Conservation (phyloP, 1,284 basidiomycete species). For the Ceratobasidium sp. region DNA sequence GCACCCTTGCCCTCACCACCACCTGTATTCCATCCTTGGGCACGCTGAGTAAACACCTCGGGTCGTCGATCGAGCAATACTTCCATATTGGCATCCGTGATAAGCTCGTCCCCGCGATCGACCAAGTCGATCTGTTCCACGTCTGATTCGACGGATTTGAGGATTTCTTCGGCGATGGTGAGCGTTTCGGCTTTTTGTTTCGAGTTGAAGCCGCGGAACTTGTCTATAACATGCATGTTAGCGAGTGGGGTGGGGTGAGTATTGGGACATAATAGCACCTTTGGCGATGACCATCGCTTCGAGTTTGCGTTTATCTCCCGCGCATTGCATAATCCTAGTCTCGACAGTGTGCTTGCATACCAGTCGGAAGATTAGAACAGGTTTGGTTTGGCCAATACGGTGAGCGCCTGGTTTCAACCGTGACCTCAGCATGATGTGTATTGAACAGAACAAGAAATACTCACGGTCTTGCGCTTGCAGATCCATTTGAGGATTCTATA, state of each 20-base stretch:
- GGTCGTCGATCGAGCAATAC: conserved; percentile 85
- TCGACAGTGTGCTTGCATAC: conserved; percentile 92
- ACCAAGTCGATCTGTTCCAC: conserved; percentile 93
- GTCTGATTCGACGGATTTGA: conserved; percentile 84
- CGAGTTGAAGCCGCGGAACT: conserved; percentile 49
- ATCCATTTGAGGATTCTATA: conserved; percentile 95
- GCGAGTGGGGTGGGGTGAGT: neutral
- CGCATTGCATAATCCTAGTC: conserved; percentile 90
- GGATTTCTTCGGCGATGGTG: conserved; percentile 82
- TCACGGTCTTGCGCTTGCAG: conserved; percentile 92
- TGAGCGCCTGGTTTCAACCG: conserved; percentile 70
- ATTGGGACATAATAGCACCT: conserved; percentile 66
- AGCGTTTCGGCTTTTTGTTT: conserved; percentile 70
- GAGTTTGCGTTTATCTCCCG: conserved; percentile 88
- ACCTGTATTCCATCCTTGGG: conserved; percentile 81
- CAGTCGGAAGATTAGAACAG: conserved; percentile 90
- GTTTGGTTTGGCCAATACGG: conserved; percentile 92
- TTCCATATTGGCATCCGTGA: conserved; percentile 85
- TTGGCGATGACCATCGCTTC: conserved; percentile 96
- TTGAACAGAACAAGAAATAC: neutral
- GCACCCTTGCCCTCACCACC: conserved; percentile 56
- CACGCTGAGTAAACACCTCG: conserved; percentile 82
- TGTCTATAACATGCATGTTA: conserved; percentile 34
- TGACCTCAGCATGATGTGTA: neutral
- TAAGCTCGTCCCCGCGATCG: conserved; percentile 78